Percentiles rank a stretch among this genome's conserved stretches.
Evolutionary conservation across 139 green algal genomes (phyloP).

Genomic region (Chloropicon primus): DNA sequence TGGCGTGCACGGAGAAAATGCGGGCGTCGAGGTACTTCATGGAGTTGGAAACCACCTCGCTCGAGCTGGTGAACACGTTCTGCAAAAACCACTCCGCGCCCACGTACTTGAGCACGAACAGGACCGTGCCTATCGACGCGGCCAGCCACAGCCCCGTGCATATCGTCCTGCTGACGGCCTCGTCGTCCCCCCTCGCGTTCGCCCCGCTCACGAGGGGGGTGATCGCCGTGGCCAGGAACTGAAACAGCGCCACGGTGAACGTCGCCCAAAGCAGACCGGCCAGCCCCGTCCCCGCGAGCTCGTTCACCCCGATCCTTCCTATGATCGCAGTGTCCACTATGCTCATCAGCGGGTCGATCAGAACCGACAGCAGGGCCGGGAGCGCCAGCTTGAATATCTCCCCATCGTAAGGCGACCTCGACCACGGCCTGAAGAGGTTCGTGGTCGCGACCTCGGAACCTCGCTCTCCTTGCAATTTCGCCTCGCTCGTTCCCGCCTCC

Average conservation of each 20-base stretch:
- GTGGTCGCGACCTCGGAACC: no score
- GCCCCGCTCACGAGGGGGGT: constrained; percentile 37
- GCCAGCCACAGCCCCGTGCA: not conserved
- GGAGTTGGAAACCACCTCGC: not conserved
- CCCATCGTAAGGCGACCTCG: not conserved
- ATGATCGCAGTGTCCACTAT: constrained; percentile 51
- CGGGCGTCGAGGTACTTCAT: not conserved
- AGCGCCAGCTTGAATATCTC: not conserved
- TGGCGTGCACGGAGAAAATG: not conserved
- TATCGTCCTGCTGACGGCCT: not conserved
- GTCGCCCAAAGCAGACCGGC: constrained; percentile 6
- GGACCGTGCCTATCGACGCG: not conserved
- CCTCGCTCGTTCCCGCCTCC: no score
- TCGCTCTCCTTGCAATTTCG: no score
- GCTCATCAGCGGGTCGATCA: constrained; percentile 21
- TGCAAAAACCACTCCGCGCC: not conserved
- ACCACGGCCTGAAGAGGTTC: no score
- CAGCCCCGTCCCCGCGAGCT: constrained; percentile 42
- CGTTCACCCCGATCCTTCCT: constrained; percentile 32
- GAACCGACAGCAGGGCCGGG: not conserved
- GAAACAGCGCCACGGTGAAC: constrained; percentile 58
- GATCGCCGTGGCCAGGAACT: constrained; percentile 60
- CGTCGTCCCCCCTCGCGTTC: not conserved
- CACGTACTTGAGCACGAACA: not conserved
- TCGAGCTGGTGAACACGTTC: not conserved